These are phyloP conservation scores for Russula ochroleuca DNA, from an alignment of 768 basidiomycete genomes.

Conservation along the genomic window DNA sequence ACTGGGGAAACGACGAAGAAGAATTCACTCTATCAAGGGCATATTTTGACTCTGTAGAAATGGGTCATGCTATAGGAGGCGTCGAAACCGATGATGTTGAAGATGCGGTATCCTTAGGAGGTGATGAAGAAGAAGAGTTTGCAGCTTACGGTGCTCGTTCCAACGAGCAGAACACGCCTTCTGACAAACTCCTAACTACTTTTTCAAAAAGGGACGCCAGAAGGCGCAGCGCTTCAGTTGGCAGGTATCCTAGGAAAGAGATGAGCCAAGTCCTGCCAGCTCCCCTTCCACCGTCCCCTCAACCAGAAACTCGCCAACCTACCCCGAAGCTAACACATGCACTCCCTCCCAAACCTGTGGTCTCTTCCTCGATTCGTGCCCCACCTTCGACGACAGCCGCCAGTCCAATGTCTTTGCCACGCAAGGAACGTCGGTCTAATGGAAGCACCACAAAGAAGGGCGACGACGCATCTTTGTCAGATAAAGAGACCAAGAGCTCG, in stretches of 20 bases:
- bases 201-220: slow-evolving; percentile 1
- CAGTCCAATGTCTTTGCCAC: slow-evolving; percentile 28
- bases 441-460: slow-evolving; percentile 15
- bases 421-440: slow-evolving; percentile 27
- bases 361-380: slow-evolving; percentile 22
- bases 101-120: slow-evolving; percentile 67
- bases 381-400: slow-evolving; percentile 28
- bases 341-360: slow-evolving; percentile 26
- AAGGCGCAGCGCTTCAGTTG: slow-evolving; percentile 14
- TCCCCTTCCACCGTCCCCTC: slow-evolving; percentile 22
- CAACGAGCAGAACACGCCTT: neutral
- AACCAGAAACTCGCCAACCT: slow-evolving; percentile 9
- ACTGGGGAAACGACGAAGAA: slow-evolving; percentile 61
- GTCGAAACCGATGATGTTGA: slow-evolving; percentile 43
- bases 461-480: slow-evolving; percentile 17
- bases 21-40: slow-evolving; percentile 29
- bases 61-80: slow-evolving; percentile 19
- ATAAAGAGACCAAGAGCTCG: slow-evolving; percentile 21
- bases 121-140: slow-evolving; percentile 59
- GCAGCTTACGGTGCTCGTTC: slow-evolving; percentile 40
- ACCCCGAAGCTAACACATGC: slow-evolving; percentile 25
- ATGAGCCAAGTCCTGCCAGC: slow-evolving; percentile 1
- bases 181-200: slow-evolving; percentile 11
- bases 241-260: slow-evolving; percentile 11
- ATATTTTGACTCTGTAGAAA: slow-evolving; percentile 25